Evolutionary conservation across 2,329 filamentous ascomycete genomes (phyloP).

Genomic region (Scolecobasidium constrictum): DNA sequence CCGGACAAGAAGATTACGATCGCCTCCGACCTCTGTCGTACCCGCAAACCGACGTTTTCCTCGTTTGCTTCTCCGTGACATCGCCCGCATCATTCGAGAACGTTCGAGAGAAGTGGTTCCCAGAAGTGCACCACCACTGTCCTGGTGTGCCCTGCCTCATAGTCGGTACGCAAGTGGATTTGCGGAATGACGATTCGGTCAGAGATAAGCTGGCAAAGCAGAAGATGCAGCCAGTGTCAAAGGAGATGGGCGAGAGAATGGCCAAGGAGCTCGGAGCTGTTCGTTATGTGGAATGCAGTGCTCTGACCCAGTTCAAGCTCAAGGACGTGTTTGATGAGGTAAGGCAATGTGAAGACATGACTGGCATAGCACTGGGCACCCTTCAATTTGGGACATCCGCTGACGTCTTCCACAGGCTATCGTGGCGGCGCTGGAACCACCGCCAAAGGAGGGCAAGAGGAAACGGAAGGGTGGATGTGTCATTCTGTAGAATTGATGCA

Average conservation of each 20-base stretch:
- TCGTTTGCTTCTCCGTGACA: slow-evolving; percentile 97
- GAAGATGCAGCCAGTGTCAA: slow-evolving; percentile 87
- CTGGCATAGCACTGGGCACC: too few relatives aligned
- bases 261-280: slow-evolving; percentile 94
- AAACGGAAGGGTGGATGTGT: slow-evolving; percentile 9
- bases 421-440: slow-evolving; percentile 86
- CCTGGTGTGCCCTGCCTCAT: slow-evolving; percentile 96
- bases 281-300: slow-evolving; percentile 98
- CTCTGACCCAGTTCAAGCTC: slow-evolving; percentile 93
- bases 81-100: slow-evolving; percentile 98
- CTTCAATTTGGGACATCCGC: too few relatives aligned
- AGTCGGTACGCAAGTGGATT: slow-evolving; percentile 93
- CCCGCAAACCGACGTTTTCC: slow-evolving; percentile 96
- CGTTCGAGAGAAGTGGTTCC: slow-evolving; percentile 98
- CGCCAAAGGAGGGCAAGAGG: slow-evolving; percentile 31
- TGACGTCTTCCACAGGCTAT: slow-evolving; percentile 55
- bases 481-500: slow-evolving; percentile 7
- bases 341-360: too few relatives aligned
- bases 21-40: slow-evolving; percentile 92
- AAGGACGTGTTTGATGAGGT: slow-evolving; percentile 99
- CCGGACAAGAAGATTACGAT: slow-evolving; percentile 99
- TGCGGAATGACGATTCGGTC: slow-evolving; percentile 79
- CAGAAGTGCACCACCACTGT: slow-evolving; percentile 97
- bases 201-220: slow-evolving; percentile 88
- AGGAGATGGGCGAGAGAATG: slow-evolving; percentile 91